A percentile compares a stretch with the other conserved stretches of the same genome.
Evolutionary conservation across 768 basidiomycete genomes (phyloP).

Genomic region (Serendipita sp.): DNA sequence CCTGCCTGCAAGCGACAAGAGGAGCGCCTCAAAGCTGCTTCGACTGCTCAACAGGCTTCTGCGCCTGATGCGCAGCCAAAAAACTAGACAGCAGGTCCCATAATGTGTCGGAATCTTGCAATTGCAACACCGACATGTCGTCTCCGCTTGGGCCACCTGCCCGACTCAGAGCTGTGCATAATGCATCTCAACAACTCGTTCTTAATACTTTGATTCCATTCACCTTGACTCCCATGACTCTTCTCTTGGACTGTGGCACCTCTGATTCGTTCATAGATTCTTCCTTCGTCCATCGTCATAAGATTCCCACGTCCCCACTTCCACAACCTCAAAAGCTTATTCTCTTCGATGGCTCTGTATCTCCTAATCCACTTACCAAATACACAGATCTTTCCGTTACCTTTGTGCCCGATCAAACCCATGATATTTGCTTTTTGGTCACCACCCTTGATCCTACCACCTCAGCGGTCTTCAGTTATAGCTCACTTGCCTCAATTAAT

Average conservation of each 20-base stretch:
- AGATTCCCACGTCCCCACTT: neutral
- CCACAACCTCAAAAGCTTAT: neutral
- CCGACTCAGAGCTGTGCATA: neutral
- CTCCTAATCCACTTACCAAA: neutral
- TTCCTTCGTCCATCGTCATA: neutral
- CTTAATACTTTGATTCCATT: neutral
- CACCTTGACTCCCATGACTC: neutral
- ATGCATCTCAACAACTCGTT: neutral
- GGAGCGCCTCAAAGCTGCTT: neutral
- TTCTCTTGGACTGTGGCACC: neutral
- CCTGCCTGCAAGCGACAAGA: neutral
- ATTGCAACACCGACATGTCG: neutral
- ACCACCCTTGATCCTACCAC: neutral
- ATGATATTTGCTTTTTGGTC: neutral
- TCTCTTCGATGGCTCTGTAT: neutral
- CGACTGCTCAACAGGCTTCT: neutral
- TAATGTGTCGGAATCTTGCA: neutral
- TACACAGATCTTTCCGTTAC: neutral
- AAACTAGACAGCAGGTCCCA: neutral
- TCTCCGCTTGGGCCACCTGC: neutral
- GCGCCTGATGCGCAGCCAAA: neutral
- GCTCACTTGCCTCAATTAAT: neutral
- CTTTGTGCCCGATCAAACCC: neutral
- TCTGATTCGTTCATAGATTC: neutral
- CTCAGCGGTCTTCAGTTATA: neutral